A percentile compares a stretch with the other conserved stretches of the same genome.
Evolutionary conservation across 2,329 filamentous ascomycete species (phyloP).

Genomic region (Alternaria infectoria): DNA sequence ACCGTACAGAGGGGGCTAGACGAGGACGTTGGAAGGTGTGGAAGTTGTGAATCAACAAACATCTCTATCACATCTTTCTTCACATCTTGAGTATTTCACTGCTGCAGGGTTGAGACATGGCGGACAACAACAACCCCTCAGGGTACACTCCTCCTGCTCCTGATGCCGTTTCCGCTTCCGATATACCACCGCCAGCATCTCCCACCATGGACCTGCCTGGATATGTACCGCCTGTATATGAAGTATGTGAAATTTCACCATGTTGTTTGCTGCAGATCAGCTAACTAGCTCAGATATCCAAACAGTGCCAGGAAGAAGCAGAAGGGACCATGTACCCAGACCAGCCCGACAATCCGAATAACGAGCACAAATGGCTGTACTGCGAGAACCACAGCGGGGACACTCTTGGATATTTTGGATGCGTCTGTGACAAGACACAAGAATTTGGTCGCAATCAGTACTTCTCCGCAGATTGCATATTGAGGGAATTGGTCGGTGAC

Average conservation of each 20-base stretch:
- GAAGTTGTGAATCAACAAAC: not conserved
- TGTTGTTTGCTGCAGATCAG: not conserved
- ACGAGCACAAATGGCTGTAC: not conserved
- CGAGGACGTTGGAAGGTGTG: not conserved
- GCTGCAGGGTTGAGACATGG: not conserved
- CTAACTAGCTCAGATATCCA: constrained; percentile 7
- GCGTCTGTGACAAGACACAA: constrained; percentile 3
- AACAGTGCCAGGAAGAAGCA: not conserved
- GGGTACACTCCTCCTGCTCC: not conserved
- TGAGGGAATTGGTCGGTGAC: constrained; percentile 3
- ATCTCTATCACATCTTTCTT: not conserved
- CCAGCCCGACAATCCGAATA: not conserved
- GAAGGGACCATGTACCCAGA: not conserved
- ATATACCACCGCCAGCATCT: not conserved
- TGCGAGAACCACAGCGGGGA: not conserved
- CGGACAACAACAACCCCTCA: not conserved
- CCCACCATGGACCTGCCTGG: not conserved
- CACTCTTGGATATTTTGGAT: constrained; percentile 1
- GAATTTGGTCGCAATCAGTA: constrained; percentile 1
- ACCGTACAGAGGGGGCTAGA: not conserved
- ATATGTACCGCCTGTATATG: not conserved
- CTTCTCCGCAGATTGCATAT: constrained; percentile 11
- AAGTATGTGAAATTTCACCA: not conserved
- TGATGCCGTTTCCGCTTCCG: not conserved
- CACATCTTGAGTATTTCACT: not conserved